Base-by-base conservation (phyloP, 23 red algal genomes). In the Rhodosorus marinus region DNA sequence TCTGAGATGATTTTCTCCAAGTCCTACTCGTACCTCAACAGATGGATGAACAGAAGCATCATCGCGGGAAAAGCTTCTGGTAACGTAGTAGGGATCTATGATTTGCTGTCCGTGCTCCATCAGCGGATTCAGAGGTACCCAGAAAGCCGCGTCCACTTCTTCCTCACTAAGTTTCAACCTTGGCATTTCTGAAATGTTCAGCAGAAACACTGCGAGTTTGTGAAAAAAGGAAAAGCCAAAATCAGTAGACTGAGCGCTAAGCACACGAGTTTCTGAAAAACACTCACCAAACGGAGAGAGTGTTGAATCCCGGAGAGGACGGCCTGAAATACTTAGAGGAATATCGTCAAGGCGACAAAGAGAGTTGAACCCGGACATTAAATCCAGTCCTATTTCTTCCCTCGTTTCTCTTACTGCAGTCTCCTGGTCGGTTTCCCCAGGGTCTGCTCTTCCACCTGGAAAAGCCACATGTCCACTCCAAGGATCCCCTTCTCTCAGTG, bases 391-490 rank as follows among this genome's bases (percentile, higher is more conserved):
- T 7, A 80, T 21, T 52, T 92, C 83, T 50, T 92, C 83, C 17
- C 54, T 45, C 8, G 83, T 74, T 69, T 92, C 83, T 49, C 83
- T 64, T 20, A 79, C 33, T 11, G 83, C 83, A 11, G 64, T 55
- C n/a, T 60, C 33, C 20, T 73, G 23, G 52, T 92, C 83, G 55
- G n/a, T 34, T 3, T 31, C 55, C 54, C 76, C 83, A 23, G 42
- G 26, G 4, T 17, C 73, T 8, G 27, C 55, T 4, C 50, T 47
- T 8, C 83, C 83, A 23, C 83, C 83, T 2, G 83, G 83, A 62
- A 92, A 80, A 4, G 72, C 83, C 19, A 92, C 38, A 52, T 92
- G 83, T 0, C 56, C 83, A 29, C 68, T 75, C 83, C 83, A 92
- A 26, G 83, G 72, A 62, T 92, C 83, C 24, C 57, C 60, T n/a